Percentiles rank a stretch among this genome's conserved stretches.
phyloP scores from a whole-genome alignment of 345 rosid genomes.

The Orychophragmus violaceus region DNA sequence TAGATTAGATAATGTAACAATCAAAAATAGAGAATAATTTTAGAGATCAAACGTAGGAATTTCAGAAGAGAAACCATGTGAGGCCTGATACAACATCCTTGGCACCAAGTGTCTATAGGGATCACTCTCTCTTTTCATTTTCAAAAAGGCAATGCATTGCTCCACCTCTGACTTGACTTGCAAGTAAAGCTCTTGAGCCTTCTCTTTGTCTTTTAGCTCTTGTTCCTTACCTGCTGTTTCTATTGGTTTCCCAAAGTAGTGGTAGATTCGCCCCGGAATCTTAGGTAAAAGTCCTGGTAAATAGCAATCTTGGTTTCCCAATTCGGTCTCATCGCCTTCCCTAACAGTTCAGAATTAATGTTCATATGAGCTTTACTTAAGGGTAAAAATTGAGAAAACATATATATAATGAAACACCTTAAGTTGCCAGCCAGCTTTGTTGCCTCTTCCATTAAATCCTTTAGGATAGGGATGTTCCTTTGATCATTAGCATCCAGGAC shows the following conservation, averaged over 20 bases:
- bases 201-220: slow-evolving; percentile 46
- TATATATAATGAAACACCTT: slow-evolving; percentile 36
- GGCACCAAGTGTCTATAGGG: slow-evolving; percentile 55
- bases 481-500: slow-evolving; percentile 58
- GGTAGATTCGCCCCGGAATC: slow-evolving; percentile 72
- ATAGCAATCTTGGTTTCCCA: slow-evolving; percentile 50
- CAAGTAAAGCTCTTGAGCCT: slow-evolving; percentile 53
- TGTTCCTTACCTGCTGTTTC: slow-evolving; percentile 50
- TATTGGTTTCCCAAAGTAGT: slow-evolving; percentile 73
- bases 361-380: background rate
- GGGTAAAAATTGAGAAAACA: background rate
- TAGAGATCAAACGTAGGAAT: slow-evolving; percentile 61
- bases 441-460: slow-evolving; percentile 31
- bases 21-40: background rate
- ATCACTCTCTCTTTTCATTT: slow-evolving; percentile 58
- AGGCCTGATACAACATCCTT: slow-evolving; percentile 45
- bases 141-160: slow-evolving; percentile 45
- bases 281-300: slow-evolving; percentile 60
- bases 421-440: slow-evolving; percentile 33
- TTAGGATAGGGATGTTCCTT: slow-evolving; percentile 53
- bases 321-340: slow-evolving; percentile 42
- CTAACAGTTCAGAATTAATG: slow-evolving; percentile 25
- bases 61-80: slow-evolving; percentile 41
- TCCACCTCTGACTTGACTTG: slow-evolving; percentile 66
- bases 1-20: background rate